A percentile compares a stretch with the other conserved stretches of the same genome.
These are phyloP conservation scores for Rutstroemia sp. DNA, from an alignment of 2,329 filamentous ascomycete species.

Conservation along the genomic window DNA sequence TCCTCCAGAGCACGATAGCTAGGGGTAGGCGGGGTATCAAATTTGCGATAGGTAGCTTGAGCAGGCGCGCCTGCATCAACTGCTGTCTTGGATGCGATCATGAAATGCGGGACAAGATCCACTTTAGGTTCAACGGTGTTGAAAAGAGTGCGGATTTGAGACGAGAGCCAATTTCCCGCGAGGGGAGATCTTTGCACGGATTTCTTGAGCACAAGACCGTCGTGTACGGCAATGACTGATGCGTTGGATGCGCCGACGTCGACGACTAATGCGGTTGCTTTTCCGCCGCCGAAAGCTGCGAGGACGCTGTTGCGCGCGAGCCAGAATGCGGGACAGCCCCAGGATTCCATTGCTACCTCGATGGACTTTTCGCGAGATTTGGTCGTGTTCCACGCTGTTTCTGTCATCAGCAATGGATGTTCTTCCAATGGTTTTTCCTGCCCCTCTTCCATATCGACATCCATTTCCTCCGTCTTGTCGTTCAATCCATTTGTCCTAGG, in stretches of 20 bases:
- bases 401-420: constrained; percentile 86
- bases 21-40: constrained; percentile 50
- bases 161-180: constrained; percentile 83
- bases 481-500: constrained; percentile 74
- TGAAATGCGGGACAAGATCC: constrained; percentile 74
- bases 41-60: constrained; percentile 67
- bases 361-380: constrained; percentile 91
- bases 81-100: constrained; percentile 78
- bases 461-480: constrained; percentile 39
- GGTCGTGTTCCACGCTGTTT: constrained; percentile 83
- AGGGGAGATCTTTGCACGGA: constrained; percentile 79
- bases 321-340: constrained; percentile 93
- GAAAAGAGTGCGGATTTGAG: constrained; percentile 79
- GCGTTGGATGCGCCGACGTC: constrained; percentile 86
- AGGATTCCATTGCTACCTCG: constrained; percentile 94
- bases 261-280: constrained; percentile 85
- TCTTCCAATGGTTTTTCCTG: constrained; percentile 76
- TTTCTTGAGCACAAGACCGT: constrained; percentile 89
- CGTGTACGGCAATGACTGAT: constrained; percentile 84
- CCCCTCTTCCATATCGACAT: constrained; percentile 49
- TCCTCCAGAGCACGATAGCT: constrained; percentile 82
- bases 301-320: constrained; percentile 83
- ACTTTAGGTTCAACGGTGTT: constrained; percentile 60
- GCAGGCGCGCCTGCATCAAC: constrained; percentile 81
- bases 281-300: constrained; percentile 85